Base-by-base conservation (phyloP, 225 moss, liverwort and hornwort species). In the Ulota crispa region DNA sequence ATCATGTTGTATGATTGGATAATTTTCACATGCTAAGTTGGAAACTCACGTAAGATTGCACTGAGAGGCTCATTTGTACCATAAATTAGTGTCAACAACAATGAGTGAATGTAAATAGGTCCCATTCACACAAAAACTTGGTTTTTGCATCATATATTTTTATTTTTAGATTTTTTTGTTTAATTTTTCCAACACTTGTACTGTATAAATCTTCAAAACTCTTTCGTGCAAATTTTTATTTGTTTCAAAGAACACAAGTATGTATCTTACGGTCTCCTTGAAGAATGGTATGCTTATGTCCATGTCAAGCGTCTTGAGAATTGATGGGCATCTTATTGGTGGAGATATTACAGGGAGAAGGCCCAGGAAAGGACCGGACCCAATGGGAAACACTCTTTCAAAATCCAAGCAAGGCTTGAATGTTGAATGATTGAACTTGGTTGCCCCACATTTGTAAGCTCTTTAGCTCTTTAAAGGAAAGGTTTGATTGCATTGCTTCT, bases 331-430 rank as follows among this genome's bases (percentile, higher is more conserved):
- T 59, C 10, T 11, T 56, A 15, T 34, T 55, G 70, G 59, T 83
- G 30, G 45, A 65, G 16, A 20, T 59, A 69, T 72, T 53, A 66
- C 83, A 95, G 93, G 96, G 96, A 57, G 92, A 91, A 63, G 96
- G 96, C 68, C 96, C 95, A 78, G 95, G 96, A 61, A 93, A 79
- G 75, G 93, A 97, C 82, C 70, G 66, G 18, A 41, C 81, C 20
- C 86, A 83, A 30, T 97, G 96, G 96, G 92, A 89, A 81, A 31
- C 47, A 16, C 75, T 92, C 63, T 96, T 94, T 79, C 84, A 84
- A 86, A 74, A 72, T 72, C 80, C 91, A 16, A 83, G 87, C 23
- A 81, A 91, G 72, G 77, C 91, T 3, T 88, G 76, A 85, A 77
- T 9, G 6, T 77, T 75, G 52, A 70, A 42, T 32, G 67, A 64